A percentile compares a stretch with the other conserved stretches of the same genome.
Conservation (phyloP, 805 yeast species). For the Millerozyma acaciae region DNA sequence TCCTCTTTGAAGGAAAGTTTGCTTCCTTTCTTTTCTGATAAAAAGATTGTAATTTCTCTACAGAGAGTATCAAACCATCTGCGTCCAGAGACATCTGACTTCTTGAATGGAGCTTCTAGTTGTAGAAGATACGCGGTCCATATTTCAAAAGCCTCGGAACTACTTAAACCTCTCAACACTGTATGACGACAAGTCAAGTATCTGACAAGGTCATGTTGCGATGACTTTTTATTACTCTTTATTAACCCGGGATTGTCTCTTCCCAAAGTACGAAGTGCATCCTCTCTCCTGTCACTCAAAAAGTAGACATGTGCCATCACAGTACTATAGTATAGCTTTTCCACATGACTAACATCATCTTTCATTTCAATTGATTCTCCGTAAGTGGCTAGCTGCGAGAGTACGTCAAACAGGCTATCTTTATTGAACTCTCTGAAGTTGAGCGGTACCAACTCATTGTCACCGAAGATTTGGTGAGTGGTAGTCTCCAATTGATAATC, state of each 20-base stretch:
- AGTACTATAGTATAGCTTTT: constrained; percentile 28
- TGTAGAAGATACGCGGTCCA: constrained; percentile 29
- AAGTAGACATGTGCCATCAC: constrained; percentile 34
- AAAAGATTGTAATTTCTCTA: constrained; percentile 14
- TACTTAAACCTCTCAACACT: constrained; percentile 26
- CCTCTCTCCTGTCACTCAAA: constrained; percentile 21
- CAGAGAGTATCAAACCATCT: constrained; percentile 32
- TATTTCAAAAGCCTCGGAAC: constrained; percentile 13
- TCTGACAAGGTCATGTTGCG: too few species aligned
- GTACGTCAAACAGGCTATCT: constrained; percentile 12
- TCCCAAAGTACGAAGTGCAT: constrained; percentile 15
- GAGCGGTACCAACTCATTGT: constrained; percentile 18
- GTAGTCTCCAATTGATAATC: constrained; percentile 36
- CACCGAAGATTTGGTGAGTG: constrained; percentile 26
- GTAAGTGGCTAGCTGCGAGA: constrained; percentile 24
- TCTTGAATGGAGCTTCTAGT: constrained; percentile 18
- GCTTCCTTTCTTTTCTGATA: constrained; percentile 16
- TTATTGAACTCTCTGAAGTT: constrained; percentile 5
- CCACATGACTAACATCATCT: constrained; percentile 18
- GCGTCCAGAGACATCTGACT: constrained; percentile 31
- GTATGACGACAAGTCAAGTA: constrained; percentile 32
- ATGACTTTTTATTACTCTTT: too few species aligned
- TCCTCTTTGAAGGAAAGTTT: constrained; percentile 13
- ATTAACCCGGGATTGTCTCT: too few species aligned
- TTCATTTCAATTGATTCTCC: constrained; percentile 17